These are phyloP conservation scores for Chalaropsis thielavioides DNA, from an alignment of 2,329 filamentous ascomycete species.

Conservation along the genomic window DNA sequence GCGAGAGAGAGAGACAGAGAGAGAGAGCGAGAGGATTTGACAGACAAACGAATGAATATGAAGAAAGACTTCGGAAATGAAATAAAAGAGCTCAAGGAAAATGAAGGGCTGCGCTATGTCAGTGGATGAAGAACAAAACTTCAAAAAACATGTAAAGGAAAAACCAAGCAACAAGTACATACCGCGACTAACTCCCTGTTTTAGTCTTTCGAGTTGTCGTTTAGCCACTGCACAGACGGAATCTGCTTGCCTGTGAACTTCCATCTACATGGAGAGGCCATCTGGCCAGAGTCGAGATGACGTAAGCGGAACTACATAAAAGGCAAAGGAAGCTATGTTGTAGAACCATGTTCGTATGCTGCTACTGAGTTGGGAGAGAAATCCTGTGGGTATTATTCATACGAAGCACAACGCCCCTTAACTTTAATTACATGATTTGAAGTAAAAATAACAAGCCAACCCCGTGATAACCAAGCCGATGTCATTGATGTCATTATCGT, in stretches of 20 bases:
- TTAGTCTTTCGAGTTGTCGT: not conserved
- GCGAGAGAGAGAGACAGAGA: slow-evolving; percentile 15
- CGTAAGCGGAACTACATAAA: not conserved
- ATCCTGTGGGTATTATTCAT: slow-evolving; percentile 5
- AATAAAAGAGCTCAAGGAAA: no score
- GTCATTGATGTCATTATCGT: slow-evolving; percentile 18
- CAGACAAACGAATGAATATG: slow-evolving; percentile 21
- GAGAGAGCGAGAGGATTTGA: slow-evolving; percentile 8
- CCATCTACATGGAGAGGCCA: slow-evolving; percentile 6
- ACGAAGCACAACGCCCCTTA: slow-evolving; percentile 6
- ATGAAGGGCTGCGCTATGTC: no score
- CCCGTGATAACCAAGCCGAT: slow-evolving; percentile 10
- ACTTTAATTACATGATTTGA: slow-evolving; percentile 14
- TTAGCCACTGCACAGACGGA: slow-evolving; percentile 17
- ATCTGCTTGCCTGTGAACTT: not conserved
- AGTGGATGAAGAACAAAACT: not conserved
- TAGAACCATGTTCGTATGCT: not conserved
- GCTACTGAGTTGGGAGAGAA: not conserved
- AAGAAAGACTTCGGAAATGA: no score
- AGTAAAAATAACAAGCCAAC: slow-evolving; percentile 9
- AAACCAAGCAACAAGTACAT: not conserved
- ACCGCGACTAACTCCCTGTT: not conserved
- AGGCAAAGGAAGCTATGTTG: not conserved
- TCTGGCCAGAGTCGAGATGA: slow-evolving; percentile 4
- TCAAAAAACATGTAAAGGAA: not conserved